A percentile compares a stretch with the other conserved stretches of the same genome.
phyloP scores from a whole-genome alignment of 2,329 filamentous ascomycete genomes.

The Calonectria fujianensis region DNA sequence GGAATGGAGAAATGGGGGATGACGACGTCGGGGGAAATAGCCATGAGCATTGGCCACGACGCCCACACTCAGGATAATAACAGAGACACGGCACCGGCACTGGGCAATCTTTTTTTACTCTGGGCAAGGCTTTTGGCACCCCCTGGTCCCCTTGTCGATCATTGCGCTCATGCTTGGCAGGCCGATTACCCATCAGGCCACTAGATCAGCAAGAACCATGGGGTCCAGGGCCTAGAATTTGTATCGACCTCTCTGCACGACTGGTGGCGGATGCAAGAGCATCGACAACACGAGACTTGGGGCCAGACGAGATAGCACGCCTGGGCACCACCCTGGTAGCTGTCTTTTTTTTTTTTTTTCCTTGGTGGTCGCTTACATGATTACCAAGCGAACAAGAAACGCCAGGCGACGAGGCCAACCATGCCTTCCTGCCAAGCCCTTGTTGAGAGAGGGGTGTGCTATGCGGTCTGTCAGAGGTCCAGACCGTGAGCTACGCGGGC shows the following conservation, averaged over 20 bases:
- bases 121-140: constrained; percentile 6
- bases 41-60: constrained; percentile 21
- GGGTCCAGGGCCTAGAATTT: constrained; percentile 37
- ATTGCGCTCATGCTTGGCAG: constrained; percentile 33
- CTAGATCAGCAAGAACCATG: constrained; percentile 28
- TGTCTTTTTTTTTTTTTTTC: background rate
- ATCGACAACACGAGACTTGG: constrained; percentile 12
- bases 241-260: constrained; percentile 36
- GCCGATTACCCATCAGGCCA: constrained; percentile 34
- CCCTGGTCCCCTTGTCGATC: constrained; percentile 34
- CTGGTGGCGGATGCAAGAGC: constrained; percentile 33
- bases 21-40: constrained; percentile 27
- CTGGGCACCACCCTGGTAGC: constrained; percentile 23
- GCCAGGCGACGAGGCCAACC: constrained; percentile 9
- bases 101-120: constrained; percentile 30
- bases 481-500: constrained; percentile 17
- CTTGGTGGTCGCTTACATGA: constrained; percentile 1
- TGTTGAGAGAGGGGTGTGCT: constrained; percentile 27
- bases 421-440: constrained; percentile 25
- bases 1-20: constrained; percentile 31
- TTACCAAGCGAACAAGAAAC: constrained; percentile 21
- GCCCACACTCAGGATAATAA: constrained; percentile 3
- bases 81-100: constrained; percentile 20
- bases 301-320: constrained; percentile 5
- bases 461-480: constrained; percentile 29